Evolutionary conservation across 139 green algal species (phyloP), one percentile per base, ranked within the genome.

Genomic region (Chlamydomonas schloesseri): DNA sequence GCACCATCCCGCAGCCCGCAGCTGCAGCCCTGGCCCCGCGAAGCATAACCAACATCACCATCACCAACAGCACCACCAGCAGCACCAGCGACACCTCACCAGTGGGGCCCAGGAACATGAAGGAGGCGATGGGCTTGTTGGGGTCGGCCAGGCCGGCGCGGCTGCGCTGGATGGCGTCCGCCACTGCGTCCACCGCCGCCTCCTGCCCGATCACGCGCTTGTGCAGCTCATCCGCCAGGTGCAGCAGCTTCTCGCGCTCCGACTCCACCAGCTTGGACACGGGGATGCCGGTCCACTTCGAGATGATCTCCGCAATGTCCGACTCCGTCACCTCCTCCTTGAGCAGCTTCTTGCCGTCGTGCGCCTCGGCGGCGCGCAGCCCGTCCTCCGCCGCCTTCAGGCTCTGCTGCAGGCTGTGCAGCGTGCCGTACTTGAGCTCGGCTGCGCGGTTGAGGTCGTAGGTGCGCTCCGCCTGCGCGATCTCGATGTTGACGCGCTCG

Each of bases 91-190:
- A n/a, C 11, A 57, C 33, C 86, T 60, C 73, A 92, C 89, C 90
- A 0, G 98, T 99, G 53, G 98, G 98, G 8, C 97, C 97, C 84
- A 99, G 93, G 90, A 99, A 99, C 96, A 99, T 99, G 93, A 99
- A 99, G 71, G 83, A 95, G 21, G 97, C 97, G 73, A 99, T 99
- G 69, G 97, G 97, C 57, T 82, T 72, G 77, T 91, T 90, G 78
- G 90, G 90, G 86, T 99, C 97, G 15, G 91, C 89, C 69, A 99
- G 92, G 9, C 97, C 97, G n/a, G 97, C 97, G 20, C 97, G 91
- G 3, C 92, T 97, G 79, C 97, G 92, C 94, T 99, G 97, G 86
- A 99, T 99, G 53, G 97, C 97, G 76, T 99, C 97, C 36, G 96
- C 93, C 72, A 99, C 97, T 10, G 93, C 94, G 57, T 93, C 87